Percentiles rank a stretch among this genome's conserved stretches.
Evolutionary conservation across 306 rosid genomes (phyloP).

Genomic region (Trifolium subterraneum): DNA sequence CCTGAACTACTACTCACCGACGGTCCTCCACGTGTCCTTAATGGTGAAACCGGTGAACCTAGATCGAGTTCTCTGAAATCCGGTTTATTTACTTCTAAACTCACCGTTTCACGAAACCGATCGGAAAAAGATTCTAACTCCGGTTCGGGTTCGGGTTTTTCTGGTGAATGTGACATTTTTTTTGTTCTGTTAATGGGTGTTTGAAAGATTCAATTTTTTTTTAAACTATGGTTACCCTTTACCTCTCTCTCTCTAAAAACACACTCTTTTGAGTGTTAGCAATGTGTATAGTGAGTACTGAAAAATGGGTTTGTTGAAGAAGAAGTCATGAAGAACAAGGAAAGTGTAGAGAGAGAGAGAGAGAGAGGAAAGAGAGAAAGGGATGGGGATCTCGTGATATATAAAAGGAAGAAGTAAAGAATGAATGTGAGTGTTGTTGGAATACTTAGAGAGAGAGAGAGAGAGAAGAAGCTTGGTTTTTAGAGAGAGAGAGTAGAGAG

Average conservation of each 20-base stretch:
- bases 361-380: conserved; percentile 40
- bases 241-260: not conserved
- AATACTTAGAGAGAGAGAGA: conserved; percentile 30
- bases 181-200: not conserved
- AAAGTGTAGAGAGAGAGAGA: conserved; percentile 35
- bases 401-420: conserved; percentile 82
- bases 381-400: conserved; percentile 93
- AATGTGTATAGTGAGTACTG: conserved; percentile 48
- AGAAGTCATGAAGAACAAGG: conserved; percentile 41
- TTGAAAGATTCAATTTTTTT: conserved; percentile 19
- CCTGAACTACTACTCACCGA: conserved; percentile 82
- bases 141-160: conserved; percentile 56
- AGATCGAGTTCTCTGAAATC: conserved; percentile 91
- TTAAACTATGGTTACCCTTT: not conserved
- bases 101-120: conserved; percentile 67
- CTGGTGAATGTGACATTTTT: conserved; percentile 79
- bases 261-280: conserved; percentile 33
- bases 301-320: conserved; percentile 32
- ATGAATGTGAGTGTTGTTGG: conserved; percentile 67
- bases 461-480: conserved; percentile 3
- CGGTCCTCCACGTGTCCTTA: conserved; percentile 65
- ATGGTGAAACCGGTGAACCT: conserved; percentile 94
- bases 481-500: conserved; percentile 37
- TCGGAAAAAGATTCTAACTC: conserved; percentile 53
- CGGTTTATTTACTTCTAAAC: conserved; percentile 76